Conservation (phyloP, 768 basidiomycete species). For the Cyclocybe cylindracea region DNA sequence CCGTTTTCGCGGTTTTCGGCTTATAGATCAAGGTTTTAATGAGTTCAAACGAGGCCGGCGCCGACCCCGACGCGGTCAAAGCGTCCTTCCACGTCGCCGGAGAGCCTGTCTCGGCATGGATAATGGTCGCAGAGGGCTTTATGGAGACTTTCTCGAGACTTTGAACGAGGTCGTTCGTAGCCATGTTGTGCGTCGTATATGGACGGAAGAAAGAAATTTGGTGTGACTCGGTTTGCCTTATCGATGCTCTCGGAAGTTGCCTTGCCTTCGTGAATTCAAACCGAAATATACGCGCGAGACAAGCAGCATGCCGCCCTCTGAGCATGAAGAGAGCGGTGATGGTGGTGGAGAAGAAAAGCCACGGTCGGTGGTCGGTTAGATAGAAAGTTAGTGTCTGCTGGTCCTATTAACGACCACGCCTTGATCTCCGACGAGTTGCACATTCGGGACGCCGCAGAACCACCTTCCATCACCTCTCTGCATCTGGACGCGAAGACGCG, state of each 20-base stretch:
- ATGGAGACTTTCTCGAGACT: constrained; percentile 59
- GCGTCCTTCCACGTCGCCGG: constrained; percentile 79
- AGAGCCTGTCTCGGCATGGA: constrained; percentile 65
- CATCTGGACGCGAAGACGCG: too few relatives aligned
- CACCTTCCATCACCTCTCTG: too few relatives aligned
- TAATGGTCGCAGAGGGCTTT: constrained; percentile 48
- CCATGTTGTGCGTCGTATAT: constrained; percentile 28
- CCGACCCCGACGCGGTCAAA: constrained; percentile 50
- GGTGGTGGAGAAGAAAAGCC: constrained; percentile 4
- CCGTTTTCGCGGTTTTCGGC: constrained; percentile 92
- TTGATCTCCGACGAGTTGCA: constrained; percentile 2
- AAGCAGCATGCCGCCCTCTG: constrained; percentile 26
- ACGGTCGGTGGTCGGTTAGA: constrained; percentile 6
- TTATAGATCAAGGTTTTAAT: constrained; percentile 94
- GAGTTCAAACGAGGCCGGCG: constrained; percentile 66
- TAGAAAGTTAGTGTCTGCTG: constrained; percentile 2
- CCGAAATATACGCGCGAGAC: constrained; percentile 22
- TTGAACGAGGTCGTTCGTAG: constrained; percentile 35
- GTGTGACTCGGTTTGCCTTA: constrained; percentile 42
- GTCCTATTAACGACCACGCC: neutral
- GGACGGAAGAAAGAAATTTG: constrained; percentile 15
- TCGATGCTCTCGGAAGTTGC: constrained; percentile 36
- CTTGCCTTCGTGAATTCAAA: constrained; percentile 6
- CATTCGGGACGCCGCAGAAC: neutral
- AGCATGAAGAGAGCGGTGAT: constrained; percentile 25